phyloP scores from a whole-genome alignment of 495 filamentous ascomycete species.

The Immersiella caudata region DNA sequence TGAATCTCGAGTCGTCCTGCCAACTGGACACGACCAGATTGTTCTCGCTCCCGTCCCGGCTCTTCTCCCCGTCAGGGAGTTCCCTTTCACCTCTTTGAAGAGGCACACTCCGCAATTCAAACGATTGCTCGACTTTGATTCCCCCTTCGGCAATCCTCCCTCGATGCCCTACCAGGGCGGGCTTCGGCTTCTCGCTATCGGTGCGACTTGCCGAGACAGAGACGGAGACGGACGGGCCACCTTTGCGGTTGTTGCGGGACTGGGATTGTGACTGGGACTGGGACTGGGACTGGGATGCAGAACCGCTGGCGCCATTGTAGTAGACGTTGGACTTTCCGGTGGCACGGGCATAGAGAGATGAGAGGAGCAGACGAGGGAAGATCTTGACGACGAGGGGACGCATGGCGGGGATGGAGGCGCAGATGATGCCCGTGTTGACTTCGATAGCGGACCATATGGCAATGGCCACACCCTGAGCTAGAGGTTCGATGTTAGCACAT shows the following conservation, averaged over 20 bases:
- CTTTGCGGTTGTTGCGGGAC: not conserved
- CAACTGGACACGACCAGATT: conserved; percentile 24
- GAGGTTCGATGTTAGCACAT: not conserved
- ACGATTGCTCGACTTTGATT: conserved; percentile 27
- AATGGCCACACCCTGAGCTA: conserved; percentile 34
- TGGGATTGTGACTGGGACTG: not conserved
- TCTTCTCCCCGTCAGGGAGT: conserved; percentile 10
- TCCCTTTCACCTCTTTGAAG: not conserved
- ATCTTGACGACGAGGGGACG: conserved; percentile 35
- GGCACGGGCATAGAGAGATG: conserved; percentile 24
- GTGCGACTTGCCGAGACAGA: not conserved
- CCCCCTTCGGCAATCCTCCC: not conserved
- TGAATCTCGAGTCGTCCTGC: conserved; percentile 18
- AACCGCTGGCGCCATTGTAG: not conserved
- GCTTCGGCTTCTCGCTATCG: not conserved
- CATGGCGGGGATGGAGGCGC: conserved; percentile 52
- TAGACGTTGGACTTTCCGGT: conserved; percentile 13
- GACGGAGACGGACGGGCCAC: not conserved
- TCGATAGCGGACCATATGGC: conserved; percentile 55
- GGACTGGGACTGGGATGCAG: not conserved
- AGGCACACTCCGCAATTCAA: conserved; percentile 29
- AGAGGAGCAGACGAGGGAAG: conserved; percentile 35
- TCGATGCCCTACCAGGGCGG: not conserved
- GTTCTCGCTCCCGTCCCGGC: conserved; percentile 27
- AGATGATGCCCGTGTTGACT: conserved; percentile 53